Base-by-base conservation (phyloP, 1,139 yeast species). In the Blastobotrys serpentis region DNA sequence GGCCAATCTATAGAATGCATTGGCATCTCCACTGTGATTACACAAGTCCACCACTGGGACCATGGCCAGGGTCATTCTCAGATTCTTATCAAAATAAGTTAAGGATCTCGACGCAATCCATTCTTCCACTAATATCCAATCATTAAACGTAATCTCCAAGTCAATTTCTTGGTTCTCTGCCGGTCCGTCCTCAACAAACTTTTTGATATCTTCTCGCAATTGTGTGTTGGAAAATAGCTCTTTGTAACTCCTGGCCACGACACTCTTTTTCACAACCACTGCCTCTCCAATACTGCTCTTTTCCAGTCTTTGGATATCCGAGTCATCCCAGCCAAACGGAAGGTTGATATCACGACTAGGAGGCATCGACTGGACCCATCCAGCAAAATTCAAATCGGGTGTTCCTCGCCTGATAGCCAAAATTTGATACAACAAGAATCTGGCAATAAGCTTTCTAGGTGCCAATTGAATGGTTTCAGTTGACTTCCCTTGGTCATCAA, bases 31-130 rank as follows among this genome's bases (percentile, higher is more conserved):
- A 23, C 58, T 49, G 50, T 70, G 74, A 54, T 70, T 70, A 43
- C 65, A 66, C 33, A 68, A 53, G 46, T 70, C 74, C 1, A 70
- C 51, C 3, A 67, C 51, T 1, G 74, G 74, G n/a, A 68, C 69
- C 53, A 70, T 52, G 10, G 62, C 62, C 21, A 56, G 42, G 44
- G 45, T 44, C 11, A 34, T 29, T 4, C 30, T 33, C 37, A 53
- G 42, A 29, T 55, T 23, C 44, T 47, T 25, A 19, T 39, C 36
- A 47, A 67, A 58, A 32, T 64, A 37, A 42, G 56, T 51, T 25
- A 65, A 45, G 5, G 60, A 49, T 21, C 71, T 54, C 8, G 70
- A 65, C 2, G 65, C 56, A 13, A 67, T 60, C 69, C 70, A 66
- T 38, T 63, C 62, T 44, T 65, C 67, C 11, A 62, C 59, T 37